phyloP scores from a whole-genome alignment of 2,329 filamentous ascomycete genomes.

The Nigrospora osmanthi region DNA sequence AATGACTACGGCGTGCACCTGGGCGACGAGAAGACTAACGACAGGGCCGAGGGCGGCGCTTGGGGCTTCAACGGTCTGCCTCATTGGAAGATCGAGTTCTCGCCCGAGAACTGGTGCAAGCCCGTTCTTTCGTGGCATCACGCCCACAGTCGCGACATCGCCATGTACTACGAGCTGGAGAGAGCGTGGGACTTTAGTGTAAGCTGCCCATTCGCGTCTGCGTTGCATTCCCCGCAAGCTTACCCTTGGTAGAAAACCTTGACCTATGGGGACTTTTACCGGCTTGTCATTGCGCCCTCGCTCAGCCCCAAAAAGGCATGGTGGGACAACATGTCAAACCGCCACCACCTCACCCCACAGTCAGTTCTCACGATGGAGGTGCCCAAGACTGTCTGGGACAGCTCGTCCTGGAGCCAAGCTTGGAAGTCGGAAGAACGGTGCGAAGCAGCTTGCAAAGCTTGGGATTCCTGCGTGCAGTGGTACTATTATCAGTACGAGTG shows the following conservation, averaged over 20 bases:
- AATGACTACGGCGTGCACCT: background rate
- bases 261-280: background rate
- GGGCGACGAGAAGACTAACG: background rate
- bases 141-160: background rate
- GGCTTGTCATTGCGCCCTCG: background rate
- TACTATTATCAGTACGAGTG: conserved; percentile 1
- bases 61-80: background rate
- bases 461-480: background rate
- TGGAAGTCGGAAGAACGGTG: background rate
- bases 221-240: background rate
- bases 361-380: background rate
- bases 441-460: background rate
- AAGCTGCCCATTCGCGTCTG: background rate
- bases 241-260: background rate
- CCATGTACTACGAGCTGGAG: background rate
- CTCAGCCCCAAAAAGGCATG: background rate
- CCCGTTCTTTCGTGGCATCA: background rate
- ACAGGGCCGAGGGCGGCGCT: background rate
- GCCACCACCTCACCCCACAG: background rate
- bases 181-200: background rate
- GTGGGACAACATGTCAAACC: background rate
- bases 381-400: background rate
- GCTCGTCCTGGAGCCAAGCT: background rate
- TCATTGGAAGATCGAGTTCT: background rate
- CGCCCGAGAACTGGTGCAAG: background rate